Percentiles rank a stretch among this genome's conserved stretches.
Evolutionary conservation across 2,329 filamentous ascomycete species (phyloP).

Genomic region (Fusarium nematophilum): DNA sequence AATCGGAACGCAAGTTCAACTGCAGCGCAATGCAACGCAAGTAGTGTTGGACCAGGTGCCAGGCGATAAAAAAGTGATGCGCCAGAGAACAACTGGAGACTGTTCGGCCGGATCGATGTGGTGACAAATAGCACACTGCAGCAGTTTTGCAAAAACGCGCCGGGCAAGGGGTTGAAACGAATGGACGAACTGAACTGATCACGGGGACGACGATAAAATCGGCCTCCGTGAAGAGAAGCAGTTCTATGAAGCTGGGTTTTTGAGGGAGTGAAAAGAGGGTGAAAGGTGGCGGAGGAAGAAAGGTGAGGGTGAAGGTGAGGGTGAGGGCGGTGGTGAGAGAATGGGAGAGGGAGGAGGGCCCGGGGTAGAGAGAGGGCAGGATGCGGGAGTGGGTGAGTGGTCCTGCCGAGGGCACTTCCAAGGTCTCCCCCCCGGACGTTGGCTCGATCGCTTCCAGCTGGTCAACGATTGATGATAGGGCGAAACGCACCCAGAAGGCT

Average conservation of each 20-base stretch:
- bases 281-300: conserved; percentile 20
- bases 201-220: conserved; percentile 26
- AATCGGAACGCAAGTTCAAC: conserved; percentile 17
- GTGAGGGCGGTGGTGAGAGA: conserved; percentile 33
- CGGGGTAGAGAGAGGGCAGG: conserved; percentile 25
- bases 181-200: conserved; percentile 44
- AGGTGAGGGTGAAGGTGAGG: conserved; percentile 18
- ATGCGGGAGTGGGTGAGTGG: conserved; percentile 12
- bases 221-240: conserved; percentile 35
- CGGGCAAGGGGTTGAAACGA: conserved; percentile 39
- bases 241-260: conserved; percentile 25
- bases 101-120: conserved; percentile 10
- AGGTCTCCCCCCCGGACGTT: conserved; percentile 29
- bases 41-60: conserved; percentile 43
- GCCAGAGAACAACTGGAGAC: conserved; percentile 3
- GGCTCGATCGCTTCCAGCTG: conserved; percentile 16
- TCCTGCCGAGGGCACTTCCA: conserved; percentile 14
- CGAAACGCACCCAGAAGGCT: conserved; percentile 26
- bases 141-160: conserved; percentile 41
- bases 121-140: conserved; percentile 21
- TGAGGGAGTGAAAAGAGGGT: conserved; percentile 25
- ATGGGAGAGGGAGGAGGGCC: conserved; percentile 13
- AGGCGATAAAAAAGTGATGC: conserved; percentile 35
- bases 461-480: conserved; percentile 36
- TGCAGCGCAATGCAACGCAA: conserved; percentile 22